Evolutionary conservation across 768 basidiomycete genomes (phyloP).

Genomic region (Calvatia gigantea): DNA sequence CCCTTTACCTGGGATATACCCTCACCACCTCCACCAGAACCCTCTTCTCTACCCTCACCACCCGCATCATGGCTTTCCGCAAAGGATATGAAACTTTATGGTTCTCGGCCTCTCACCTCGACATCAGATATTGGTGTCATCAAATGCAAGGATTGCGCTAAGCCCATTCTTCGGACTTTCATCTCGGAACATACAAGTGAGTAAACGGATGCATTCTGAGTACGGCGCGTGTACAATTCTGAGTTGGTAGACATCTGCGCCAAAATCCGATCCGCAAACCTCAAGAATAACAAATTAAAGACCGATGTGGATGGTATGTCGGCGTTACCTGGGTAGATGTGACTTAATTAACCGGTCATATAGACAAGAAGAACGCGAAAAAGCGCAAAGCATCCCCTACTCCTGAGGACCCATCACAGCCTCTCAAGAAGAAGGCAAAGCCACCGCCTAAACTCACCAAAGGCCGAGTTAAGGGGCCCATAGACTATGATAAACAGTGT

Average conservation of each 20-base stretch:
- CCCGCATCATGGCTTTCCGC: constrained; percentile 86
- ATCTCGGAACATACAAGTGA: constrained; percentile 73
- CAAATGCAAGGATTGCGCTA: constrained; percentile 78
- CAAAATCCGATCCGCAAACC: constrained; percentile 48
- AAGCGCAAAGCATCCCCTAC: constrained; percentile 82
- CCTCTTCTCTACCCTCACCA: constrained; percentile 54
- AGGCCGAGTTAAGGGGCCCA: constrained; percentile 78
- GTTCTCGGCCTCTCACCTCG: constrained; percentile 68
- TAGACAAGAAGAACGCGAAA: constrained; percentile 50
- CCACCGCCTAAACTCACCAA: constrained; percentile 69
- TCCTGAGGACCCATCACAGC: constrained; percentile 57
- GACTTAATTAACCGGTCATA: neutral
- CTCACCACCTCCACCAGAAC: constrained; percentile 32
- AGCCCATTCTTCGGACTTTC: constrained; percentile 75
- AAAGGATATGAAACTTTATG: constrained; percentile 86
- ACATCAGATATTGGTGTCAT: constrained; percentile 58
- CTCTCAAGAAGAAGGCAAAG: constrained; percentile 77
- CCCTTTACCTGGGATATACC: constrained; percentile 65
- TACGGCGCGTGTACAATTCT: constrained; percentile 6
- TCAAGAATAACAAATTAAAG: constrained; percentile 58
- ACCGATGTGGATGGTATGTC: constrained; percentile 42
- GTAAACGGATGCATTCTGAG: neutral
- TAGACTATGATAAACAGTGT: constrained; percentile 90
- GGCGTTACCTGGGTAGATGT: neutral
- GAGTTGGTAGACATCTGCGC: constrained; percentile 52